Percentiles rank a stretch among this genome's conserved stretches.
These are phyloP conservation scores for Colletotrichum sp. DNA, from an alignment of 2,329 filamentous ascomycete genomes.

Conservation along the genomic window DNA sequence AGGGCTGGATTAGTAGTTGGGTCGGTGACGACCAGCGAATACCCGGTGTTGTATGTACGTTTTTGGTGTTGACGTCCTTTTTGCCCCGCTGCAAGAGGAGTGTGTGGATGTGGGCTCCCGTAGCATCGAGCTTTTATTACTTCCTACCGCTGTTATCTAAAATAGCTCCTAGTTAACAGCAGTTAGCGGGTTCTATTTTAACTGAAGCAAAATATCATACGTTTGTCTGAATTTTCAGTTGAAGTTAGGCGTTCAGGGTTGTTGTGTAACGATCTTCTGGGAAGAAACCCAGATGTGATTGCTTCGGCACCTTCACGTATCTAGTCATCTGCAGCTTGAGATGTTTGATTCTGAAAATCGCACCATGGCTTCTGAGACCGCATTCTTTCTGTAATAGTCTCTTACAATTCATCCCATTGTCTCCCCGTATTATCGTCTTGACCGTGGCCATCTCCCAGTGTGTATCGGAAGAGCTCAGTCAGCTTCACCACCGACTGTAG, in stretches of 20 bases:
- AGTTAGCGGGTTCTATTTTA: neutral
- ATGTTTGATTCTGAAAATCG: neutral
- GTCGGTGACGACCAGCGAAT: conserved; percentile 6
- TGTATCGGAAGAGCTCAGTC: neutral
- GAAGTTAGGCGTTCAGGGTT: neutral
- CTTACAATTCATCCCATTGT: neutral
- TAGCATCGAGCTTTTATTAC: neutral
- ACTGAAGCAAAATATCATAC: neutral
- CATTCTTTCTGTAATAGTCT: neutral
- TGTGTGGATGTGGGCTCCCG: neutral
- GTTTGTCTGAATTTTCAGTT: neutral
- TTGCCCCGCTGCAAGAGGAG: neutral
- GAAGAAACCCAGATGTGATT: neutral
- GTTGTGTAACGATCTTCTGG: neutral
- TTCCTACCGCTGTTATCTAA: neutral
- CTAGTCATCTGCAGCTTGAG: neutral
- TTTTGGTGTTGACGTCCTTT: neutral
- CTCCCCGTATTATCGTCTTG: neutral
- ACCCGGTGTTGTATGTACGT: neutral
- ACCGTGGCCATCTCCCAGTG: neutral
- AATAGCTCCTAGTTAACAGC: neutral
- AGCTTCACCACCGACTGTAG: neutral
- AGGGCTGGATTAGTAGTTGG: conserved; percentile 4
- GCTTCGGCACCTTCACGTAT: neutral
- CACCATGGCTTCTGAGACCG: neutral